Evolutionary conservation across 257 asterid species (phyloP).

Genomic region (Nicotiana noctiflora): DNA sequence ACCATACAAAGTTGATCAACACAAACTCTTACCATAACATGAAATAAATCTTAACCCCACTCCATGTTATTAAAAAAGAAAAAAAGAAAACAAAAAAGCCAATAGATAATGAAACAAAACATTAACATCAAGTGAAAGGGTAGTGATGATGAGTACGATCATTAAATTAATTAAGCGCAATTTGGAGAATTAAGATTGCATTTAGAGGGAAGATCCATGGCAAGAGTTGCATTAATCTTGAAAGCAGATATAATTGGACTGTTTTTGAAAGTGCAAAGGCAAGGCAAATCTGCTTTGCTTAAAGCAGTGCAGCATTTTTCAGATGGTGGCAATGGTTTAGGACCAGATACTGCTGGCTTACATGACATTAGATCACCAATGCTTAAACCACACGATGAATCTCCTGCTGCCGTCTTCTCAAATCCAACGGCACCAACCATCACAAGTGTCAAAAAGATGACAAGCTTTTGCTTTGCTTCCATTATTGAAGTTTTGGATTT

Average conservation of each 20-base stretch:
- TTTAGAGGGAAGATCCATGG: slow-evolving; percentile 14
- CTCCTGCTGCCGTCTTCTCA: not conserved
- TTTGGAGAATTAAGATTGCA: slow-evolving; percentile 2
- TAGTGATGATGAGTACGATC: not conserved
- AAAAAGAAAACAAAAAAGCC: not conserved
- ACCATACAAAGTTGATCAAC: not conserved
- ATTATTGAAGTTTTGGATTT: not conserved
- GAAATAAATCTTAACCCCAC: not conserved
- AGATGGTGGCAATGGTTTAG: not conserved
- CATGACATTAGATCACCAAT: slow-evolving; percentile 14
- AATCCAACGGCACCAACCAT: slow-evolving; percentile 1
- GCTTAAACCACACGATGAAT: slow-evolving; percentile 9
- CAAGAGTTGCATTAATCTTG: slow-evolving; percentile 11
- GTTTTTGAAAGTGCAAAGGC: slow-evolving; percentile 15
- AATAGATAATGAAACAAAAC: too few relatives aligned
- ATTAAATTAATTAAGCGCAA: not conserved
- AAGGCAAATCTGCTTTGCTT: not conserved
- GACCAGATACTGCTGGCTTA: slow-evolving; percentile 10
- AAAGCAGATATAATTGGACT: not conserved
- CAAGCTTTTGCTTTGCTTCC: slow-evolving; percentile 8
- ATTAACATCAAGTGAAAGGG: too few relatives aligned
- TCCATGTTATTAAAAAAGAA: not conserved
- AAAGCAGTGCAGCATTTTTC: slow-evolving; percentile 13
- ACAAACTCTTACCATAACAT: not conserved
- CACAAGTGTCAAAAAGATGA: not conserved